A percentile compares a stretch with the other conserved stretches of the same genome.
Conservation (phyloP, 768 basidiomycete species). For the Gloeophyllum trabeum region DNA sequence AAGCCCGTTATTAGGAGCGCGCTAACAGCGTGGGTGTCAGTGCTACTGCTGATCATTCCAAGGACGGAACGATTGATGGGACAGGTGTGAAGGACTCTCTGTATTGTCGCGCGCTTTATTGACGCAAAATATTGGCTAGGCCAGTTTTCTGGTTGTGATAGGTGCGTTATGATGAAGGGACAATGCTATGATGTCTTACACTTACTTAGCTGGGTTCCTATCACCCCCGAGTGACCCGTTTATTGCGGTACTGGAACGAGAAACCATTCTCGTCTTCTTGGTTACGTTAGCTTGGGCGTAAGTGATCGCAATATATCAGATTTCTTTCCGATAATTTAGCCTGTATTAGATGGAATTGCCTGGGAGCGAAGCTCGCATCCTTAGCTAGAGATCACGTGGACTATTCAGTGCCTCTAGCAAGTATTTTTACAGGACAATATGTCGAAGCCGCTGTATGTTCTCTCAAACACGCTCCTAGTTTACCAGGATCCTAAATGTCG, state of each 20-base stretch:
- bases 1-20: slow-evolving; percentile 58
- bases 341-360: slow-evolving; percentile 44
- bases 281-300: slow-evolving; percentile 48
- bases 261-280: slow-evolving; percentile 40
- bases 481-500: background rate
- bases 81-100: slow-evolving; percentile 25
- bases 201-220: slow-evolving; percentile 49
- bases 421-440: slow-evolving; percentile 39
- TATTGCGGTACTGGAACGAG: slow-evolving; percentile 55
- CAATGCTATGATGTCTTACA: no score
- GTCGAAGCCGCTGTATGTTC: slow-evolving; percentile 33
- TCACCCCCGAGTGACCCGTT: slow-evolving; percentile 64
- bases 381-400: slow-evolving; percentile 36
- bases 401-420: slow-evolving; percentile 22
- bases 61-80: slow-evolving; percentile 38
- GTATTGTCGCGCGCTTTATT: background rate
- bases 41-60: slow-evolving; percentile 49
- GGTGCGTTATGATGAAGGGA: slow-evolving; percentile 27
- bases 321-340: background rate
- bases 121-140: slow-evolving; percentile 23
- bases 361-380: slow-evolving; percentile 53
- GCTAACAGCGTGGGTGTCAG: slow-evolving; percentile 47
- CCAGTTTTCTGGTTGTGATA: slow-evolving; percentile 53
- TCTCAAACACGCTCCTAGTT: slow-evolving; percentile 18
- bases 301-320: slow-evolving; percentile 20